Evolutionary conservation across 768 basidiomycete species (phyloP), one percentile per base, ranked within the genome.

Genomic region (Russula olivacea): DNA sequence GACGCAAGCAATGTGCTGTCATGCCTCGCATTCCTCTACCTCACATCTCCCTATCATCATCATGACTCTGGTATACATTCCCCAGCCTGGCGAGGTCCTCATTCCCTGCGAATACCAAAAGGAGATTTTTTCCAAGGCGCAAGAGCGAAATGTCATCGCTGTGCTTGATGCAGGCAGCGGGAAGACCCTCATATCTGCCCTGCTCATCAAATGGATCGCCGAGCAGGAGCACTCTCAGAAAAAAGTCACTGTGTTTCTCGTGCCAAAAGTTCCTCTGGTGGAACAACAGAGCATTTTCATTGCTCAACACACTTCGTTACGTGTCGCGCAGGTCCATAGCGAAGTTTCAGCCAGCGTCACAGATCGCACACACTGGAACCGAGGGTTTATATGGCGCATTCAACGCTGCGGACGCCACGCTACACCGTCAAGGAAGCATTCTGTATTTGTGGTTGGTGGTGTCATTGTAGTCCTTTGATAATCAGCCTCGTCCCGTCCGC

Each of bases 251-350:
- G 80, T 93, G 11, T 94, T 94, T 70, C 79, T 95, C 38, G 91
- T 91, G 2, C 93, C 93, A 0, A 88, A 88, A 67, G 91, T 93
- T 4, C 80, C 90, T 2, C 81, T 96, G 17, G 93, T 94, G 23
- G 83, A 88, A 66, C 93, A 95, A 71, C 91, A 93, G 70, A 83
- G 80, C 23, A 76, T 81, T 25, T 90, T 86, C 66, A 81, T 93
- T 59, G 70, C 78, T 14, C 76, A 80, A 64, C 79, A 89, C 65
- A 87, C 88, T 1, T 78, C 86, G 0, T 71, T 93, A 48, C 82
- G 82, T 43, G 86, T 93, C 23, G 74, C 79, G 32, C 85, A 85
- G 69, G 80, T 91, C 30, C 82, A 85, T 64, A 93, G 92, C 17
- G 81, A 83, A 9, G 76, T 86, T 45, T 84, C 87, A 19, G 76